These are phyloP conservation scores for Hypoxylon perforatum DNA, from an alignment of 495 filamentous ascomycete species.

Conservation along the genomic window DNA sequence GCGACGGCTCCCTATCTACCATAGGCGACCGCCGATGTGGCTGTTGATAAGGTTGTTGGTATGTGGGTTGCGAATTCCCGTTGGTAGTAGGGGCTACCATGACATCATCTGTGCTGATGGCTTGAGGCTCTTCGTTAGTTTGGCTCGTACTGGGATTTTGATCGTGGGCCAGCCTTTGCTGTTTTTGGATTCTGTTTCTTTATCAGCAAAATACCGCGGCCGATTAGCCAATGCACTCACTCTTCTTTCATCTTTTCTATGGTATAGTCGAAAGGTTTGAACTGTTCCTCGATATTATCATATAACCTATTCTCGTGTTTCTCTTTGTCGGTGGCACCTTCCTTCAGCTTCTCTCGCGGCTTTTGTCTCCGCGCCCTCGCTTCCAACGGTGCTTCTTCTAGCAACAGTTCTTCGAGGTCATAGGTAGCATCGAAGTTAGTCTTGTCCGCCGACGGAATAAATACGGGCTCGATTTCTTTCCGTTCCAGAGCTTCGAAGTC, in stretches of 20 bases:
- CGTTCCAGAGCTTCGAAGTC: slow-evolving; percentile 87
- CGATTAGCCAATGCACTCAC: slow-evolving; percentile 50
- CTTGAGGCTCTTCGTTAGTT: slow-evolving; percentile 47
- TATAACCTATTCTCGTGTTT: slow-evolving; percentile 94
- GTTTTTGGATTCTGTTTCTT: slow-evolving; percentile 23
- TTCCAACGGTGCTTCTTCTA: slow-evolving; percentile 96
- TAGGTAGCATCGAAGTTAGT: slow-evolving; percentile 99
- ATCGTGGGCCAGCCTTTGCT: slow-evolving; percentile 23
- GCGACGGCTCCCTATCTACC: slow-evolving; percentile 32
- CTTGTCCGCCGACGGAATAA: slow-evolving; percentile 93
- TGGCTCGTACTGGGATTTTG: slow-evolving; percentile 14
- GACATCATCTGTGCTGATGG: slow-evolving; percentile 57
- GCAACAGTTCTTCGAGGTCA: slow-evolving; percentile 90
- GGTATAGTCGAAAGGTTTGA: slow-evolving; percentile 96
- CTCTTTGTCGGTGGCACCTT: slow-evolving; percentile 95
- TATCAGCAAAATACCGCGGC: slow-evolving; percentile 16
- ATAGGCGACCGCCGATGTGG: slow-evolving; percentile 19
- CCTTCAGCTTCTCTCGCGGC: slow-evolving; percentile 87
- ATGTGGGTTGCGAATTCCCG: slow-evolving; percentile 36
- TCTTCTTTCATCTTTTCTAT: slow-evolving; percentile 72
- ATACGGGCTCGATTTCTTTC: slow-evolving; percentile 92
- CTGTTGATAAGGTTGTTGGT: slow-evolving; percentile 1
- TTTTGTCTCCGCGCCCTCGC: slow-evolving; percentile 92
- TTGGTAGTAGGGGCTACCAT: slow-evolving; percentile 42
- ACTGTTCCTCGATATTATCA: slow-evolving; percentile 92